phyloP scores from a whole-genome alignment of 2,329 filamentous ascomycete species.

The Epichloe coenophiala region DNA sequence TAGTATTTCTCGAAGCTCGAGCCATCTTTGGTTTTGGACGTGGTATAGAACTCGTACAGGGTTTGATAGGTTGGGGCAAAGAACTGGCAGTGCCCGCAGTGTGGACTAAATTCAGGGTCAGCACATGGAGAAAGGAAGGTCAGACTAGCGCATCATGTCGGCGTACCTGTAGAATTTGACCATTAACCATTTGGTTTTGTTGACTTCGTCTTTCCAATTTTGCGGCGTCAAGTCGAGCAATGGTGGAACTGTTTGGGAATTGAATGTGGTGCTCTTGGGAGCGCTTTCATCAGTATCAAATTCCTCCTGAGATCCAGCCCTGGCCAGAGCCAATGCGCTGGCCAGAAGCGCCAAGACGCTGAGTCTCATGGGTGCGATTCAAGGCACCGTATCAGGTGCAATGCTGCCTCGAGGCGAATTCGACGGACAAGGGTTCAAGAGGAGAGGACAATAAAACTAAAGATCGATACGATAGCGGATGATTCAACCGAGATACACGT shows the following conservation, averaged over 20 bases:
- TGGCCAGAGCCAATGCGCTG: slow-evolving; percentile 22
- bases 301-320: slow-evolving; percentile 18
- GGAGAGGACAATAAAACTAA: not conserved
- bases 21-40: slow-evolving; percentile 56
- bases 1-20: slow-evolving; percentile 66
- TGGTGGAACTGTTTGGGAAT: slow-evolving; percentile 52
- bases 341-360: slow-evolving; percentile 32
- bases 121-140: slow-evolving; percentile 8
- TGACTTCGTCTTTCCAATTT: slow-evolving; percentile 43
- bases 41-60: slow-evolving; percentile 88
- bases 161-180: slow-evolving; percentile 56
- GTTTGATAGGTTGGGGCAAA: slow-evolving; percentile 85
- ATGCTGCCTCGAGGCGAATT: not conserved
- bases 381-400: slow-evolving; percentile 3
- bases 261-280: slow-evolving; percentile 43
- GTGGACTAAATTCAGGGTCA: slow-evolving; percentile 31
- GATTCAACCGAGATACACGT: not conserved
- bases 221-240: slow-evolving; percentile 45
- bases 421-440: not conserved
- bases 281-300: slow-evolving; percentile 19
- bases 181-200: slow-evolving; percentile 37
- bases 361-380: slow-evolving; percentile 17
- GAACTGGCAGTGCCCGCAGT: slow-evolving; percentile 58
- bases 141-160: not conserved
- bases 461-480: not conserved